Evolutionary conservation across 345 rosid genomes (phyloP), one percentile per base, ranked within the genome.

Genomic region (Eucalyptus grandis): DNA sequence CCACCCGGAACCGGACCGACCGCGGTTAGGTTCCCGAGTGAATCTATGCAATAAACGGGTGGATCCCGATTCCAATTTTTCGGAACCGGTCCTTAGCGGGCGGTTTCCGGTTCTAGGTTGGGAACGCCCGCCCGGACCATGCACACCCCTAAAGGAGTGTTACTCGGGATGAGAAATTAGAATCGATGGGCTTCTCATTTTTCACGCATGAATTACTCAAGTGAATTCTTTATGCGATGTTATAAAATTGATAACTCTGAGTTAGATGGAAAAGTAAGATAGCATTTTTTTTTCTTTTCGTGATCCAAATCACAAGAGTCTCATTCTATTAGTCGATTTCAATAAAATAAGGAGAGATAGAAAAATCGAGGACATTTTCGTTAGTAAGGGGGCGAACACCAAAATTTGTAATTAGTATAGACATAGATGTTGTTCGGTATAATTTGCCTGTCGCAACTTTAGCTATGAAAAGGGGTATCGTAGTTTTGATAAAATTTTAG

Each of bases 301-400:
- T 53, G 5, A 8, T 19, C 24, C 58, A 19, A 53, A 19, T 11
- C n/a, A 27, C 16, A 1, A 31, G 43, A 67, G 24, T 16, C 5
- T 15, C 3, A 3, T 16, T 31, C 5, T 2, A 0, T 31, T 31
- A 9, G 6, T 31, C 1, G 2, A 31, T 31, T 14, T 15, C 43
- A 67, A 67, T 31, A 67, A 67, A 31, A 16, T 67, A 16, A 16
- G 12, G 21, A 31, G 21, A 67, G 22, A 31, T 31, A 1, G 6
- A 9, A 67, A 67, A 67, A 67, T 67, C 4, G 0, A 5, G 17
- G 13, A 8, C 13, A 67, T 31, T 67, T 16, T 31, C 6, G 5
- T 7, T 14, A n/a, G 72, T 2, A 4, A 6, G 72, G 14, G 34
- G 5, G 72, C 5, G 9, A n/a, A n/a, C 2, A 1, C 37, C 37